Evolutionary conservation across 2,329 filamentous ascomycete species (phyloP).

Genomic region (Aspergillus sclerotialis): DNA sequence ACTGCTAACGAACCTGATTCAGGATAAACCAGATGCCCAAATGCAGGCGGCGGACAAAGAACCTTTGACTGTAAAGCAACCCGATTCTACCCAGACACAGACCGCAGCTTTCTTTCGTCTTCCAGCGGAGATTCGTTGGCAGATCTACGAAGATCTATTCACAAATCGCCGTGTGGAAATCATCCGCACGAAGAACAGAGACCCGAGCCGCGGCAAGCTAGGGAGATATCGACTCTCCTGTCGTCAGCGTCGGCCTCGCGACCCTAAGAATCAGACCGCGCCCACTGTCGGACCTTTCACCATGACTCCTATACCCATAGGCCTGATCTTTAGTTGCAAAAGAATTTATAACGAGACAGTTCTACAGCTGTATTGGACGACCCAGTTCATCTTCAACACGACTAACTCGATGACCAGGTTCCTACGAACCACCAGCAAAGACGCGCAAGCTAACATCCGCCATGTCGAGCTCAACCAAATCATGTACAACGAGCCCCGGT

Average conservation of each 20-base stretch:
- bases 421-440: constrained; percentile 45
- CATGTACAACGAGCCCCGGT: constrained; percentile 18
- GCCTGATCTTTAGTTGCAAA: constrained; percentile 55
- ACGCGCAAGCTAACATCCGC: constrained; percentile 48
- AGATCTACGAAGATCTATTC: constrained; percentile 62
- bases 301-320: constrained; percentile 27
- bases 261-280: constrained; percentile 1
- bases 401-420: constrained; percentile 10
- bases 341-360: constrained; percentile 58
- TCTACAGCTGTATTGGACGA: constrained; percentile 52
- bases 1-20: too few species aligned
- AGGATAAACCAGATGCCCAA: too few species aligned
- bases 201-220: constrained; percentile 60
- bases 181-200: constrained; percentile 32
- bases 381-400: constrained; percentile 17
- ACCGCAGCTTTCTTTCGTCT: constrained; percentile 59
- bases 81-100: constrained; percentile 1
- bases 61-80: background rate
- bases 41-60: background rate
- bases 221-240: constrained; percentile 58
- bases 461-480: constrained; percentile 17
- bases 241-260: constrained; percentile 35
- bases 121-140: constrained; percentile 62
- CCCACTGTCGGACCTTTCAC: background rate
- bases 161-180: constrained; percentile 19